These are phyloP conservation scores for Trypanosomatidae sp. DNA, from an alignment of 208 protist genomes.

Conservation along the genomic window DNA sequence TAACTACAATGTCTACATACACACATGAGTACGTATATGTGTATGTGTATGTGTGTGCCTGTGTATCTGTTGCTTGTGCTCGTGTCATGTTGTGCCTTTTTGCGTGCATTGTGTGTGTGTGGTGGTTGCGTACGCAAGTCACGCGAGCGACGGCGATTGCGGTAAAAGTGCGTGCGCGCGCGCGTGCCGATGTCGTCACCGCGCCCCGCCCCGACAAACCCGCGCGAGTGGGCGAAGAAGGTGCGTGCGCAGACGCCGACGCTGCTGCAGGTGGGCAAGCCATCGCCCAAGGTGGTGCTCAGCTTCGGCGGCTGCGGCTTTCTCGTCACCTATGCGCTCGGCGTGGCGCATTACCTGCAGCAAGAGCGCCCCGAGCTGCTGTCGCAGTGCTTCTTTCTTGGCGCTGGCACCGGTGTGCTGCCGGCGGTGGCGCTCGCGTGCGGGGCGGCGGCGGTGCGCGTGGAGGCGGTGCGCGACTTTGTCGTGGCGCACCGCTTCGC, in stretches of 20 bases:
- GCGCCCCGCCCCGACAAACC: conserved; percentile 41
- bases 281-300: conserved; percentile 63
- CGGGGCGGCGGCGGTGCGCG: conserved; percentile 40
- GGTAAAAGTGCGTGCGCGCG: background rate
- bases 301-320: conserved; percentile 82
- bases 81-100: too few relatives aligned
- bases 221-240: conserved; percentile 53
- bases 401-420: conserved; percentile 65
- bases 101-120: background rate
- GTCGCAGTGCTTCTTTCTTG: conserved; percentile 58
- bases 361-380: conserved; percentile 73
- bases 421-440: conserved; percentile 73
- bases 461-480: conserved; percentile 71
- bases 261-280: conserved; percentile 72
- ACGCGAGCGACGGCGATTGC: background rate
- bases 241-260: conserved; percentile 71
- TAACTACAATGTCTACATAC: too few relatives aligned
- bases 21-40: too few relatives aligned
- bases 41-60: too few relatives aligned
- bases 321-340: conserved; percentile 76
- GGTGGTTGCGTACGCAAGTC: too few relatives aligned
- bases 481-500: conserved; percentile 66
- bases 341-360: conserved; percentile 82
- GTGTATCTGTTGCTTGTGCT: too few relatives aligned
- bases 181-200: background rate